phyloP scores from a whole-genome alignment of 345 rosid genomes.

The Dipteronia sinensis region DNA sequence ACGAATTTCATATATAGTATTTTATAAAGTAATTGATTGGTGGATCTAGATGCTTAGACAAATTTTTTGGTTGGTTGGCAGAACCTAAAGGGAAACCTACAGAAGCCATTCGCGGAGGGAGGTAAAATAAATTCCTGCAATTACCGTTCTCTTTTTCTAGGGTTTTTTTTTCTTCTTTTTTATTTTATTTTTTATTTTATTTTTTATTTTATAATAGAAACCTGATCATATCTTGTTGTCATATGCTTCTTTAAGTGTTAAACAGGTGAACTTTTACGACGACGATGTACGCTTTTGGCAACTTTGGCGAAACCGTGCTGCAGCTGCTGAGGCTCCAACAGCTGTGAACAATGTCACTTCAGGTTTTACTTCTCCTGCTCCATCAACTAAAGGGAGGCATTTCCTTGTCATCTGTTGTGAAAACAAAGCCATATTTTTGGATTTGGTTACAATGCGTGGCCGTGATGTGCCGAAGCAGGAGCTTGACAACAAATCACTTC shows the following conservation, averaged over 20 bases:
- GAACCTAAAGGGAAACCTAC: slow-evolving; percentile 83
- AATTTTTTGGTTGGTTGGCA: slow-evolving; percentile 20
- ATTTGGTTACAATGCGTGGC: slow-evolving; percentile 97
- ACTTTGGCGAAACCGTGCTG: slow-evolving; percentile 88
- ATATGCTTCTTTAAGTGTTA: slow-evolving; percentile 56
- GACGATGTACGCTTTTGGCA: slow-evolving; percentile 98
- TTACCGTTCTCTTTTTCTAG: neutral
- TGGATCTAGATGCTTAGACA: slow-evolving; percentile 10
- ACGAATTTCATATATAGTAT: too few species aligned
- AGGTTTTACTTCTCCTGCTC: slow-evolving; percentile 78
- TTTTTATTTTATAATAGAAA: neutral
- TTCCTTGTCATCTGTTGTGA: slow-evolving; percentile 95
- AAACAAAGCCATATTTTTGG: slow-evolving; percentile 94
- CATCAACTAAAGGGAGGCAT: slow-evolving; percentile 93
- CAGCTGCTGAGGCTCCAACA: slow-evolving; percentile 95
- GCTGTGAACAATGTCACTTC: slow-evolving; percentile 85
- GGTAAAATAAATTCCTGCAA: slow-evolving; percentile 44
- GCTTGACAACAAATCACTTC: slow-evolving; percentile 88
- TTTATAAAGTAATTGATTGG: neutral
- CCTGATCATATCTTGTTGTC: slow-evolving; percentile 5
- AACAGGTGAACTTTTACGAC: slow-evolving; percentile 93
- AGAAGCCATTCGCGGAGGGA: slow-evolving; percentile 95
- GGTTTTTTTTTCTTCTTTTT: neutral
- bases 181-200: neutral
- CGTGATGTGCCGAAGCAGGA: slow-evolving; percentile 97